Conservation (phyloP, 2,329 filamentous ascomycete species). For the Phialophora expanda region DNA sequence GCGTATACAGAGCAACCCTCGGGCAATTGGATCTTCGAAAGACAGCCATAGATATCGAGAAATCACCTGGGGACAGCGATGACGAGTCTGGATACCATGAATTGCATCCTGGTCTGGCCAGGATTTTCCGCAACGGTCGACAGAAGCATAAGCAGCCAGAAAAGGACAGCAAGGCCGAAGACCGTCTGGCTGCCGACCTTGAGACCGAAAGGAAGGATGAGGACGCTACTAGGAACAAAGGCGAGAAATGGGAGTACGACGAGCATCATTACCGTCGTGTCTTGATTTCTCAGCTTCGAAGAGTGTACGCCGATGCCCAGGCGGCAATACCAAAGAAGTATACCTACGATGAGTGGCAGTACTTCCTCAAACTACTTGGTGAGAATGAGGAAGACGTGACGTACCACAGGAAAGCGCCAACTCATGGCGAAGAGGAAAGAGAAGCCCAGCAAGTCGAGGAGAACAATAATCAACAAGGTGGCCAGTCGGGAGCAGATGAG, state of each 20-base stretch:
- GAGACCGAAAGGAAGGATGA: slow-evolving; percentile 52
- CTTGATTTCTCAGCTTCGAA: slow-evolving; percentile 48
- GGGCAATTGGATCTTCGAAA: slow-evolving; percentile 25
- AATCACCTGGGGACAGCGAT: slow-evolving; percentile 12
- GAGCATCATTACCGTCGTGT: slow-evolving; percentile 54
- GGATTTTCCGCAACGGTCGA: slow-evolving; percentile 28
- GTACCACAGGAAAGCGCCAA: slow-evolving; percentile 40
- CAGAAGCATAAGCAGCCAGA: slow-evolving; percentile 16
- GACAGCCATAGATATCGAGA: slow-evolving; percentile 19
- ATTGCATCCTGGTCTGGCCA: slow-evolving; percentile 37
- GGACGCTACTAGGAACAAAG: slow-evolving; percentile 48
- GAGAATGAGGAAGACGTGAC: slow-evolving; percentile 51
- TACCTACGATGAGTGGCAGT: slow-evolving; percentile 54
- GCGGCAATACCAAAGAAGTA: slow-evolving; percentile 46
- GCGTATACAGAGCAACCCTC: slow-evolving; percentile 39
- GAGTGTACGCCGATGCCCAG: slow-evolving; percentile 47
- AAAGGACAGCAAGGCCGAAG: slow-evolving; percentile 33
- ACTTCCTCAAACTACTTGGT: slow-evolving; percentile 55
- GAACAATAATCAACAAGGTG: slow-evolving; percentile 1
- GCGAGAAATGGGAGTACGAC: slow-evolving; percentile 50
- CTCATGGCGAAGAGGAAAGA: slow-evolving; percentile 12
- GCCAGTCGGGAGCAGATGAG: not conserved
- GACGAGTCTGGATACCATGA: slow-evolving; percentile 26
- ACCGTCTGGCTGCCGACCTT: slow-evolving; percentile 47
- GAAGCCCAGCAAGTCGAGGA: slow-evolving; percentile 11